Percentiles rank a stretch among this genome's conserved stretches.
Conservation (phyloP, 768 basidiomycete genomes). For the Exidia glandulosa region DNA sequence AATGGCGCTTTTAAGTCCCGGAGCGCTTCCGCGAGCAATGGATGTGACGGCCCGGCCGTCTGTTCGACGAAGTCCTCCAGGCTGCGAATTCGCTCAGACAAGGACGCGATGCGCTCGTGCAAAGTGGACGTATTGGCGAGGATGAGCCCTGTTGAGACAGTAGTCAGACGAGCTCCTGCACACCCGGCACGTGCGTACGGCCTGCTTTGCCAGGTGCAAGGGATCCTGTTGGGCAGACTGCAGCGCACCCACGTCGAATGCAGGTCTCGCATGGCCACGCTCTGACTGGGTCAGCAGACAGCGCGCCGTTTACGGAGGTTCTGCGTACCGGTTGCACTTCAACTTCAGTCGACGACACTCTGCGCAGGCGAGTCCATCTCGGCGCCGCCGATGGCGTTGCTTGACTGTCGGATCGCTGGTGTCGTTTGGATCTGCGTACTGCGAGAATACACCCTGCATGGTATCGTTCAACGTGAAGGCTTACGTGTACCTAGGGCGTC, state of each 20-base stretch:
- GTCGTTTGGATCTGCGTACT: background rate
- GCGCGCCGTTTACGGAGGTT: background rate
- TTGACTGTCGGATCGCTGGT: background rate
- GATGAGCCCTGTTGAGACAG: background rate
- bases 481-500: no score
- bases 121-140: background rate
- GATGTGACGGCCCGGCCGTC: background rate
- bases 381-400: background rate
- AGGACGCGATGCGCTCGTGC: background rate
- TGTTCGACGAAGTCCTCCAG: background rate
- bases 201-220: background rate
- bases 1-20: background rate
- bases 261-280: background rate
- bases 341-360: conserved; percentile 8
- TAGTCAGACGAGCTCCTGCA: background rate
- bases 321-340: conserved; percentile 5
- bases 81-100: background rate
- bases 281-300: background rate
- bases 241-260: background rate
- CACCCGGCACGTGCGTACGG: background rate
- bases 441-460: background rate
- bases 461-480: no score
- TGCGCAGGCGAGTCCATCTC: conserved; percentile 1
- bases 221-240: background rate
- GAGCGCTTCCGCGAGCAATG: background rate